phyloP scores from a whole-genome alignment of 768 basidiomycete genomes.

The Rhizopogon roseolus region DNA sequence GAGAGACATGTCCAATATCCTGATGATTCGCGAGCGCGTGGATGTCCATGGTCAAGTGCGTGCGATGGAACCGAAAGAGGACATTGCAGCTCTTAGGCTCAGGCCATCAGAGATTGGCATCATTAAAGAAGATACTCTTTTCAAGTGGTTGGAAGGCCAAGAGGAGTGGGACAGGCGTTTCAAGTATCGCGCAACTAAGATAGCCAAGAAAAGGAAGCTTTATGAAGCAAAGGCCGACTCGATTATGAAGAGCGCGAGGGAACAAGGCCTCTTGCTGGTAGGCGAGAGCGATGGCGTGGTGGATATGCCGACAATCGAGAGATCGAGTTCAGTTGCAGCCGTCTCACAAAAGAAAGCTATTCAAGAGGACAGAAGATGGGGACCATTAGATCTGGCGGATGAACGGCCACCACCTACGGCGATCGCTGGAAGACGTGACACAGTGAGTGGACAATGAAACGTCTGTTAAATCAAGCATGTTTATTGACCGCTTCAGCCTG shows the following conservation, averaged over 20 bases:
- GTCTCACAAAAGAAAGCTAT: conserved; percentile 19
- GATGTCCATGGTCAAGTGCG: conserved; percentile 54
- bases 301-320: conserved; percentile 1
- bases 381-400: conserved; percentile 54
- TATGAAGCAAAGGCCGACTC: conserved; percentile 40
- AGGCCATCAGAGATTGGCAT: conserved; percentile 56
- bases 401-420: conserved; percentile 71
- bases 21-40: conserved; percentile 73
- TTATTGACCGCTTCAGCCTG: conserved; percentile 30
- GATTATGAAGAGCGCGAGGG: conserved; percentile 39
- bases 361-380: conserved; percentile 41
- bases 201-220: conserved; percentile 38
- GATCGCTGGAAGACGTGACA: conserved; percentile 67
- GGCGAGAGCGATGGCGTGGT: background rate
- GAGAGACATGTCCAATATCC: conserved; percentile 22
- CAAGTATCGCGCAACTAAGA: conserved; percentile 33
- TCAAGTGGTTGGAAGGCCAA: conserved; percentile 63
- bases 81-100: conserved; percentile 50
- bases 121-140: conserved; percentile 68
- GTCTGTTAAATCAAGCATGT: background rate
- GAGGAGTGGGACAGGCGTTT: conserved; percentile 57
- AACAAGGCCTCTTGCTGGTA: conserved; percentile 38
- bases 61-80: conserved; percentile 55
- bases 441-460: conserved; percentile 31
- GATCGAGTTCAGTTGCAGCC: background rate